Evolutionary conservation across 2,329 filamentous ascomycete species (phyloP).

Genomic region (Camillea tinctor): DNA sequence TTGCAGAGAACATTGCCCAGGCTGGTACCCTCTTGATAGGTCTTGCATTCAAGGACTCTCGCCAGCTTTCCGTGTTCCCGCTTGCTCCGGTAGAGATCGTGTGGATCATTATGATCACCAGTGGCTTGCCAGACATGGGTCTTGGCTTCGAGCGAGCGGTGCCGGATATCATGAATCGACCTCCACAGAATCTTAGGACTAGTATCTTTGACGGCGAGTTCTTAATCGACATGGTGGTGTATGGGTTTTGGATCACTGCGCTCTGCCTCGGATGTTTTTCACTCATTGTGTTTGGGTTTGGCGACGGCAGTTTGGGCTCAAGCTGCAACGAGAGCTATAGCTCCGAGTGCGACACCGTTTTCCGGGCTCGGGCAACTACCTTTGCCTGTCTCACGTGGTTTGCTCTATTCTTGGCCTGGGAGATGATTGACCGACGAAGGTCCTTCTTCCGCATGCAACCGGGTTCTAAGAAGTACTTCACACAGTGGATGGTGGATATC

Average conservation of each 20-base stretch:
- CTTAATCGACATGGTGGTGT: conserved; percentile 65
- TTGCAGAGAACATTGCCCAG: conserved; percentile 70
- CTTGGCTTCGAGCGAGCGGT: conserved; percentile 71
- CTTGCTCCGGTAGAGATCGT: conserved; percentile 74
- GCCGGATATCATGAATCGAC: conserved; percentile 66
- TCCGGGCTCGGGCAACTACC: conserved; percentile 69
- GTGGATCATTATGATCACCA: conserved; percentile 81
- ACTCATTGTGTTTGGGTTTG: conserved; percentile 62
- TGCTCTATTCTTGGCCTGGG: conserved; percentile 75
- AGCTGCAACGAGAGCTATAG: conserved; percentile 61
- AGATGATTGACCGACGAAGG: conserved; percentile 70
- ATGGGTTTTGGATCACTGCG: conserved; percentile 66
- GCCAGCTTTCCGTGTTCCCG: conserved; percentile 68
- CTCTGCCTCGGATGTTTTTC: conserved; percentile 63
- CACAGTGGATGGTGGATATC: conserved; percentile 65
- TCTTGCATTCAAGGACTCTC: conserved; percentile 67
- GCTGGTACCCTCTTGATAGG: conserved; percentile 69
- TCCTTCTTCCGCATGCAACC: conserved; percentile 76
- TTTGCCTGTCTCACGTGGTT: conserved; percentile 77
- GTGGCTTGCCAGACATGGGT: conserved; percentile 73
- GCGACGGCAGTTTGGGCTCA: conserved; percentile 52
- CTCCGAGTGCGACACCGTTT: conserved; percentile 59
- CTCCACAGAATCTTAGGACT: conserved; percentile 59
- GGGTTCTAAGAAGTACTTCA: conserved; percentile 56
- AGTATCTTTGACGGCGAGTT: conserved; percentile 68